phyloP scores from a whole-genome alignment of 345 rosid species.

The Eutrema japonicum region DNA sequence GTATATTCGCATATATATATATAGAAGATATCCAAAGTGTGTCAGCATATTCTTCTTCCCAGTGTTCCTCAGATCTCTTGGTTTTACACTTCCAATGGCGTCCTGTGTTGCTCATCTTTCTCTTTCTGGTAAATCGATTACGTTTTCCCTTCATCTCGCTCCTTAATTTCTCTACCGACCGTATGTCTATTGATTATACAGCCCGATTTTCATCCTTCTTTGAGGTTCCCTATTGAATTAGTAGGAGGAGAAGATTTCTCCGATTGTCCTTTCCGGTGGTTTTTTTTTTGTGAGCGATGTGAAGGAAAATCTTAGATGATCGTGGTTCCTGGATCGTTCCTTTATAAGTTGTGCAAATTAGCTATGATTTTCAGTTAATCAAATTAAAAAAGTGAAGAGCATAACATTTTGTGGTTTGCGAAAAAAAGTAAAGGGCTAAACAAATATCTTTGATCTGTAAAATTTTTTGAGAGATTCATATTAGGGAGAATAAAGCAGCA shows the following conservation, averaged over 20 bases:
- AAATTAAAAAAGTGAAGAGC: neutral
- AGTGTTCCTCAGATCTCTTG: conserved; percentile 36
- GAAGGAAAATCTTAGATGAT: neutral
- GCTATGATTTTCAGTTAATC: neutral
- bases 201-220: neutral
- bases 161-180: neutral
- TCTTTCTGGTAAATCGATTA: conserved; percentile 37
- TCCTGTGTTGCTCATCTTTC: conserved; percentile 41
- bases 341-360: neutral
- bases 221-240: neutral
- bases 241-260: neutral
- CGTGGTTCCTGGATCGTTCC: neutral
- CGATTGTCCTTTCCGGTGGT: neutral
- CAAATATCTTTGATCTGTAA: neutral
- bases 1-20: neutral
- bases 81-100: conserved; percentile 35
- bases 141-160: neutral
- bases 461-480: neutral
- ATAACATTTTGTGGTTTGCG: neutral
- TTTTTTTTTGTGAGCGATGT: neutral
- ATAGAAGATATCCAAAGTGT: conserved; percentile 8
- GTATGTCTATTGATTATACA: neutral
- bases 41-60: conserved; percentile 26
- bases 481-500: neutral
- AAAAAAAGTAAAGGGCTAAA: neutral